Evolutionary conservation across 1,284 basidiomycete genomes (phyloP).

Genomic region (Thecaphora thlaspeos): DNA sequence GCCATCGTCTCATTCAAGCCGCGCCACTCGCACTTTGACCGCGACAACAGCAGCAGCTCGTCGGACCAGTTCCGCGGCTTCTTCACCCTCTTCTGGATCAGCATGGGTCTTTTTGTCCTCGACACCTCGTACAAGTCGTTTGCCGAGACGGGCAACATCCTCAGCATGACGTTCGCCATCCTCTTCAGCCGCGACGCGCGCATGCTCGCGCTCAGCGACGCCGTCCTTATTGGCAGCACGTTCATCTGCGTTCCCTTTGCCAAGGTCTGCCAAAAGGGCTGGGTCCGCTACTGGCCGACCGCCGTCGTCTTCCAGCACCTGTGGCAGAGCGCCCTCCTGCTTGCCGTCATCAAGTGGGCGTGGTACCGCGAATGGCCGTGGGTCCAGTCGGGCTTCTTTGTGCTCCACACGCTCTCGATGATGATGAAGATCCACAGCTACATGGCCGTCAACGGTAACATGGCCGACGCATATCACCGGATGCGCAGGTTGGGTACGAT

Average conservation of each 20-base stretch:
- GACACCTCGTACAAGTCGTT: conserved; percentile 49
- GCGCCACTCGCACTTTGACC: conserved; percentile 40
- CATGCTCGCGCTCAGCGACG: conserved; percentile 80
- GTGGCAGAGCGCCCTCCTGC: conserved; percentile 43
- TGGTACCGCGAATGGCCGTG: conserved; percentile 76
- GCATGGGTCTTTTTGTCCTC: conserved; percentile 48
- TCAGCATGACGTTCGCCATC: conserved; percentile 76
- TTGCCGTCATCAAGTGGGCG: conserved; percentile 50
- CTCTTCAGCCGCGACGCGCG: conserved; percentile 84
- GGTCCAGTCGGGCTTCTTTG: conserved; percentile 95
- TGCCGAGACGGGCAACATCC: conserved; percentile 67
- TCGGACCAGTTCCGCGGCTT: conserved; percentile 52
- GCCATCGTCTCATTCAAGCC: conserved; percentile 47
- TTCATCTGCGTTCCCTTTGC: conserved; percentile 76
- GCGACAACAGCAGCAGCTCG: conserved; percentile 35
- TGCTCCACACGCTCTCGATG: conserved; percentile 84
- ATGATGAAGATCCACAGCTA: conserved; percentile 98
- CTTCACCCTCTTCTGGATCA: conserved; percentile 57
- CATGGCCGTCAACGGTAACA: conserved; percentile 81
- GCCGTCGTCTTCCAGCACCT: conserved; percentile 39
- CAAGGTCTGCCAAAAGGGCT: conserved; percentile 32
- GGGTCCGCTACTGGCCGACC: conserved; percentile 62
- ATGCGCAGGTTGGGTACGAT: conserved; percentile 34
- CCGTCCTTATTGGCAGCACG: conserved; percentile 73
- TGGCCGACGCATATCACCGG: conserved; percentile 61